A percentile compares a stretch with the other conserved stretches of the same genome.
Conservation (phyloP, 768 basidiomycete species). For the Paxillus involutus region DNA sequence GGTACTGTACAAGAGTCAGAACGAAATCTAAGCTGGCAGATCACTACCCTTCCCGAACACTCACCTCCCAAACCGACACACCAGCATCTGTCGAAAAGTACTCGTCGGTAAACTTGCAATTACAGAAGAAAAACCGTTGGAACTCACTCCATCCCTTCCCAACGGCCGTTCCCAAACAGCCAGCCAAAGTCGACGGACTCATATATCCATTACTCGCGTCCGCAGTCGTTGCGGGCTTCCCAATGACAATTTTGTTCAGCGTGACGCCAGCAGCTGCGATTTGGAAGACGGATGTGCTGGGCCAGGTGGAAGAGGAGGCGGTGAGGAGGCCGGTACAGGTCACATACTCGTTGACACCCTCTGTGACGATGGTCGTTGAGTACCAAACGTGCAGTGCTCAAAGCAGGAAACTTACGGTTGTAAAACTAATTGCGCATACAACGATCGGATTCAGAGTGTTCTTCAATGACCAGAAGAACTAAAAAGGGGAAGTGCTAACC, state of each 20-base stretch:
- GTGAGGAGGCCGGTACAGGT: constrained; percentile 39
- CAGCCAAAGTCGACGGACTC: constrained; percentile 50
- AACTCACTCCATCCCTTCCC: constrained; percentile 64
- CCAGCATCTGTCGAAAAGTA: constrained; percentile 31
- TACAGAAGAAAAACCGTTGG: not conserved
- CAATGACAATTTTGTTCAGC: constrained; percentile 69
- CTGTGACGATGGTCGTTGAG: constrained; percentile 12
- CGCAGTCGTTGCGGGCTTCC: constrained; percentile 56
- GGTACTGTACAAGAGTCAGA: constrained; percentile 26
- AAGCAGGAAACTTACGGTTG: not conserved
- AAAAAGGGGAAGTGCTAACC: constrained; percentile 10
- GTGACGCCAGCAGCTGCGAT: constrained; percentile 54
- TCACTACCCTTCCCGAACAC: not conserved
- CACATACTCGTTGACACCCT: constrained; percentile 39
- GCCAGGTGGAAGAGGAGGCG: constrained; percentile 40
- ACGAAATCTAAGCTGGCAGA: not conserved
- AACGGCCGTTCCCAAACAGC: constrained; percentile 63
- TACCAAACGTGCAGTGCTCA: not conserved
- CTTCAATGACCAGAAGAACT: not conserved
- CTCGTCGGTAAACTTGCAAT: too few species aligned
- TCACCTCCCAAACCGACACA: constrained; percentile 40
- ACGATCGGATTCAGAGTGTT: not conserved
- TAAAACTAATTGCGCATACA: not conserved
- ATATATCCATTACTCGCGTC: constrained; percentile 63
- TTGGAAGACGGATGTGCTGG: constrained; percentile 46